Conservation (phyloP, 805 yeast genomes). For the Teunomyces atbi region DNA sequence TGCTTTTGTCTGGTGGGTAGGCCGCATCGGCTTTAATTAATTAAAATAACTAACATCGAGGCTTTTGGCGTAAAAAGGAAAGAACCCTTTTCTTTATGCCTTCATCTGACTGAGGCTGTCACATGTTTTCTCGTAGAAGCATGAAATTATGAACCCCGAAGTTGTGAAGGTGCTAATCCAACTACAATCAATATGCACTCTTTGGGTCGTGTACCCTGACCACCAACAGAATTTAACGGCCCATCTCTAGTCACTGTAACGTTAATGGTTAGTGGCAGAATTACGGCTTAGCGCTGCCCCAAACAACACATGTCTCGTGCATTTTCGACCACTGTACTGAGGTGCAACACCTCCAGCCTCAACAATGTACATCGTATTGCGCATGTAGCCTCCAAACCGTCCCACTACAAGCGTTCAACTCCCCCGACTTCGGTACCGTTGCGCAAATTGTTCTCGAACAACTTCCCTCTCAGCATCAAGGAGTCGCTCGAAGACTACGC, state of each 20-base stretch:
- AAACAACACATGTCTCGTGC: neutral
- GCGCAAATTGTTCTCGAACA: constrained; percentile 47
- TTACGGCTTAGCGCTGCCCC: neutral
- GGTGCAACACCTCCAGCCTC: constrained; percentile 6
- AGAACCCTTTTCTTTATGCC: no score
- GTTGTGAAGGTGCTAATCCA: no score
- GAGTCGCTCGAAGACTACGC: constrained; percentile 56
- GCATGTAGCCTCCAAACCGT: neutral
- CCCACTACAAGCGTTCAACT: constrained; percentile 49
- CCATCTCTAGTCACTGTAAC: neutral
- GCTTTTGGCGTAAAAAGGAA: neutral
- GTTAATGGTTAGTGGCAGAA: neutral
- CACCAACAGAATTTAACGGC: neutral
- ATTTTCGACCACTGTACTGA: neutral
- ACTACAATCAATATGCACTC: no score
- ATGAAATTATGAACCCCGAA: no score
- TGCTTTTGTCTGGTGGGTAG: neutral
- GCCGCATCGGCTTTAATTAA: neutral
- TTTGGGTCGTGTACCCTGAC: neutral
- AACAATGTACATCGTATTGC: constrained; percentile 6
- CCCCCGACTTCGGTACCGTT: constrained; percentile 70
- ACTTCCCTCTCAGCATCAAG: constrained; percentile 55
- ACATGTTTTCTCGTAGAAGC: no score
- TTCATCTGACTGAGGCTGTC: no score
- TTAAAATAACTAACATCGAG: neutral